Evolutionary conservation across 179 eudicot genomes (phyloP).

Genomic region (Pouteria campechiana): DNA sequence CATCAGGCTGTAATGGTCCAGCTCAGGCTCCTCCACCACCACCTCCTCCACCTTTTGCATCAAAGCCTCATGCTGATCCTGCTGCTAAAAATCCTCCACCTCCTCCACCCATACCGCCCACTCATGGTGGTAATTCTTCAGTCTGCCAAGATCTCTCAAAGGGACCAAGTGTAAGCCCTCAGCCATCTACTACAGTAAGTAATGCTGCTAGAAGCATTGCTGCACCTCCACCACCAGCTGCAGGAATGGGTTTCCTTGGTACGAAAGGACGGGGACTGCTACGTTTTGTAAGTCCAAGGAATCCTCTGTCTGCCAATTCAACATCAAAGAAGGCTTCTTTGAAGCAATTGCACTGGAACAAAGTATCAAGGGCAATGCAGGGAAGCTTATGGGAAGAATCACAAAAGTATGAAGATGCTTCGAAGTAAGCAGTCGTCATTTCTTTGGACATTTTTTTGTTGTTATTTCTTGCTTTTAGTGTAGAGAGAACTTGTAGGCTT

Average conservation of each 20-base stretch:
- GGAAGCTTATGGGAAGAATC: slow-evolving; percentile 99
- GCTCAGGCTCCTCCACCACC: slow-evolving; percentile 24
- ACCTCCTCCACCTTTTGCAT: slow-evolving; percentile 24
- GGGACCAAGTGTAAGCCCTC: slow-evolving; percentile 14
- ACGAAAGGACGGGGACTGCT: slow-evolving; percentile 29
- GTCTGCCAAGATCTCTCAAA: no score
- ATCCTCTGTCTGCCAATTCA: no score
- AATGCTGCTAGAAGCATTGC: slow-evolving; percentile 3
- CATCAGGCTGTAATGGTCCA: not conserved
- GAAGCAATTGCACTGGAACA: slow-evolving; percentile 96
- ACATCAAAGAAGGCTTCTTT: no score
- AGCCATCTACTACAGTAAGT: not conserved
- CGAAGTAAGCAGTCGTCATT: no score
- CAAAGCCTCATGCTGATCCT: slow-evolving; percentile 3
- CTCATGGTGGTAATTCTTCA: slow-evolving; percentile 32
- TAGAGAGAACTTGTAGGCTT: no score
- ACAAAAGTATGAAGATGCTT: slow-evolving; percentile 66
- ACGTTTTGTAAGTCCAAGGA: slow-evolving; percentile 31
- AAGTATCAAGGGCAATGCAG: slow-evolving; percentile 76
- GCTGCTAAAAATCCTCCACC: slow-evolving; percentile 2
- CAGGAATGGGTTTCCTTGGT: slow-evolving; percentile 30
- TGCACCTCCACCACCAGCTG: slow-evolving; percentile 27
- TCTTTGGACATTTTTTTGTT: no score
- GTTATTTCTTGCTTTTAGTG: no score
- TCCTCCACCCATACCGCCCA: slow-evolving; percentile 45